phyloP scores from a whole-genome alignment of 2,329 filamentous ascomycete species.

The Leptoxyphium fumago region DNA sequence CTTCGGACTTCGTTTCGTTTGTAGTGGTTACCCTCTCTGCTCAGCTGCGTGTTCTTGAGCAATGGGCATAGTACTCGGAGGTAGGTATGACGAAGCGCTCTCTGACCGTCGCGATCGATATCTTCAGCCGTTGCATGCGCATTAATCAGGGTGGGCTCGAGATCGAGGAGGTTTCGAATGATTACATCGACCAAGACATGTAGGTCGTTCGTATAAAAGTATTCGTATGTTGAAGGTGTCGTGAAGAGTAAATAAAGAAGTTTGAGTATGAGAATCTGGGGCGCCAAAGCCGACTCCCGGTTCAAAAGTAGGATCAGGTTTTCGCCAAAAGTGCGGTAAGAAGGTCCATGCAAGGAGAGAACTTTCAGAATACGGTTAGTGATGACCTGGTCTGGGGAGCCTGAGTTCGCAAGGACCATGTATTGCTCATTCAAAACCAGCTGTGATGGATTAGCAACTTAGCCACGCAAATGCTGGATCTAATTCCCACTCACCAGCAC shows the following conservation, averaged over 20 bases:
- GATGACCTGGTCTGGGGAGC: conserved; percentile 38
- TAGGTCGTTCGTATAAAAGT: conserved; percentile 96
- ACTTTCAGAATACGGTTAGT: conserved; percentile 93
- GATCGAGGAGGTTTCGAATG: conserved; percentile 87
- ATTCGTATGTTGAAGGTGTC: conserved; percentile 80
- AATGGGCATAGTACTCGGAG: conserved; percentile 83
- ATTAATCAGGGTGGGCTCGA: conserved; percentile 59
- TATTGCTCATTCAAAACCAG: conserved; percentile 97
- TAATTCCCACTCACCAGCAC: conserved; percentile 52
- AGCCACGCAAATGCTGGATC: too few relatives aligned
- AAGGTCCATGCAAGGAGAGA: conserved; percentile 62
- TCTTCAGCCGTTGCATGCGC: conserved; percentile 8
- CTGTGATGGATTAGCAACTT: conserved; percentile 28
- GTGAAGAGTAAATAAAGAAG: conserved; percentile 91
- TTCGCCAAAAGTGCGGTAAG: conserved; percentile 89
- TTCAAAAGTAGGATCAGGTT: conserved; percentile 94
- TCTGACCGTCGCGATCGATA: conserved; percentile 17
- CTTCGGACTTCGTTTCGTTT: conserved; percentile 74
- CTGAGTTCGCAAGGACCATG: conserved; percentile 52
- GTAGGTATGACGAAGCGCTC: conserved; percentile 73
- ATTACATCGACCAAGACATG: conserved; percentile 91
- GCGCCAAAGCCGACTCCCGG: conserved; percentile 79
- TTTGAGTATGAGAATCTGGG: conserved; percentile 93
- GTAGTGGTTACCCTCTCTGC: conserved; percentile 65
- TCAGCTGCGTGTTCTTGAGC: conserved; percentile 80